Conservation (phyloP, 331 rosid species). For the Quercus lobata region DNA sequence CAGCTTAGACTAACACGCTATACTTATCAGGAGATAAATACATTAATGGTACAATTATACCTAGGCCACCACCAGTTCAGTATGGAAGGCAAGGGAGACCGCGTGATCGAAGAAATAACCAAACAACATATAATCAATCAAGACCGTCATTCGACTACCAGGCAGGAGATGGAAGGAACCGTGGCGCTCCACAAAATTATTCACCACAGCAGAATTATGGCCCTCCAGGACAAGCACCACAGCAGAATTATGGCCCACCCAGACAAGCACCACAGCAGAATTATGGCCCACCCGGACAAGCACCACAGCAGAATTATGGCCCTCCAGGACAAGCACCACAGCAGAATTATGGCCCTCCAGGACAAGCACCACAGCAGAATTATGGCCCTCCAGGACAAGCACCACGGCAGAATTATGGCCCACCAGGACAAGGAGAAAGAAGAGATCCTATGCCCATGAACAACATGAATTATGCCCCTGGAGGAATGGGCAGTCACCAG, state of each 20-base stretch:
- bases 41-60: conserved; percentile 72
- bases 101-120: conserved; percentile 42
- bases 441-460: conserved; percentile 35
- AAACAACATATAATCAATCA: conserved; percentile 36
- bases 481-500: conserved; percentile 35
- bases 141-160: conserved; percentile 36
- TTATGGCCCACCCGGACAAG: conserved; percentile 43
- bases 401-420: conserved; percentile 41
- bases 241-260: conserved; percentile 24
- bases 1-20: background rate
- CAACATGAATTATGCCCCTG: conserved; percentile 16
- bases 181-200: conserved; percentile 42
- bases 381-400: background rate
- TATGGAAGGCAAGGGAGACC: conserved; percentile 56
- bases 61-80: conserved; percentile 85
- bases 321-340: conserved; percentile 3
- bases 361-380: conserved; percentile 29
- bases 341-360: conserved; percentile 8
- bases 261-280: conserved; percentile 31
- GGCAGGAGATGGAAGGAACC: conserved; percentile 56
- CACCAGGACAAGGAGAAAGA: conserved; percentile 48
- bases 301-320: conserved; percentile 29
- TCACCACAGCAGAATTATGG: conserved; percentile 37
- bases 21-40: conserved; percentile 74
- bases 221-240: too few species aligned